Base-by-base conservation (phyloP, 208 protist species). In the Trypanosoma mega region DNA sequence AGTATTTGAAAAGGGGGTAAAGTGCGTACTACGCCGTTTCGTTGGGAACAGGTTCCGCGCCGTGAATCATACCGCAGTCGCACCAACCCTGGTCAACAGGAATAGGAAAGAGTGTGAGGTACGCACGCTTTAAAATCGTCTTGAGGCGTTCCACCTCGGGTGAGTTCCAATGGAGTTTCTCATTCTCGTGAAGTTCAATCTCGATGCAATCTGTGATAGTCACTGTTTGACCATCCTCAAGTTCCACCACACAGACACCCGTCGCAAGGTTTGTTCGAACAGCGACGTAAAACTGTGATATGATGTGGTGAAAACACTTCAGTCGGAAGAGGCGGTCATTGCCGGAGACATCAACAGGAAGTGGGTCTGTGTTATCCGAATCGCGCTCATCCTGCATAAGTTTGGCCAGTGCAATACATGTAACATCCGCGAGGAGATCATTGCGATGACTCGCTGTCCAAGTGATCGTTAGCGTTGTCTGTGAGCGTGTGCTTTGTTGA, bases 291-390 rank as follows among this genome's bases (percentile, higher is more conserved):
- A 96, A 92, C 73, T 96, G 90, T 20, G 86, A 76, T 62, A 96
- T 78, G 85, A 96, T 96, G 68, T 94, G 84, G 63, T 96, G 90
- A 41, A 96, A 94, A 68, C 90, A 96, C 69, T 93, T 94, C 50
- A 94, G 63, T 30, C 90, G 82, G 60, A 96, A 96, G 20, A 96
- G 54, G 33, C 72, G 70, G 73, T 96, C 90, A 71, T 89, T 78
- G 1, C 82, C 80, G 18, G 73, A 71, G 31, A 93, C 77, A 57
- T 92, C 87, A 11, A 85, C 84, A 36, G 87, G 90, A 48, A 93
- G 77, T 6, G 85, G 69, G 52, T 81, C 80, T 34, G 79, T 72
- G 18, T 65, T 66, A 14, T 68, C 56, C 7, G 50, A 68, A 20
- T 76, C 74, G 44, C 75, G 65, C 53, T 74, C 63, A 27, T 85